Base-by-base conservation (phyloP, 2,329 filamentous ascomycete genomes). In the Sporothrix inflata region DNA sequence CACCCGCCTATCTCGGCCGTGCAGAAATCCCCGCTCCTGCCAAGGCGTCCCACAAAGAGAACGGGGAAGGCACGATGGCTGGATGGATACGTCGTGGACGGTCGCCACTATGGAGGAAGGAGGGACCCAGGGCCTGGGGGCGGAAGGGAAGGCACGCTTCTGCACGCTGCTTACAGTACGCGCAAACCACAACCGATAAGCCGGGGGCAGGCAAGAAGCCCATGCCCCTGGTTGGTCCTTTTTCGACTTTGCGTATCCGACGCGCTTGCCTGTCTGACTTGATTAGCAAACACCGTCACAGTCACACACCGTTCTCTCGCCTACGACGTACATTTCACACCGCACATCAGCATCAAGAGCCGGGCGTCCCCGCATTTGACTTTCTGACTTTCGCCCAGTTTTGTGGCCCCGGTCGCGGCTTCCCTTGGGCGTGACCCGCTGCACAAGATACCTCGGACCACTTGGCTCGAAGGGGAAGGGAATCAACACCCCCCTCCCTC, bases 391-490 rank as follows among this genome's bases (percentile, higher is more conserved):
- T 14, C 21, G n/a, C 9, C 57, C 42, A 14, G 42, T 16, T 42
- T 12, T 57, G 27, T 57, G 53, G 21, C 45, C 63, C 42, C 16
- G 27, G 42, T 47, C 61, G 61, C 61, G 27, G 42, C 63, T 49
- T 51, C 45, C 42, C 42, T 49, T 67, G 63, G 27, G 9, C 24
- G 27, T 24, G 57, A 61, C 57, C 57, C 57, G 34, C 57, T 40
- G 57, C 34, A 21, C 19, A 61, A 42, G 47, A 49, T 42, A 19
- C 30, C 38, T 24, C 49, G 38, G 34, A 5, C 51, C 38, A 27
- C 63, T 61, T 69, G 70, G 38, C 65, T 65, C 27, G 47, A 72
- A 53, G 30, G 40, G 71, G 71, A 70, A 70, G 67, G 61, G 19
- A 60, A 70, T 70, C 51, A 66, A 72, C 24, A 27, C 42, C 19